A percentile compares a stretch with the other conserved stretches of the same genome.
Conservation (phyloP, 2,329 filamentous ascomycete species). For the Coniochaeta sp. region DNA sequence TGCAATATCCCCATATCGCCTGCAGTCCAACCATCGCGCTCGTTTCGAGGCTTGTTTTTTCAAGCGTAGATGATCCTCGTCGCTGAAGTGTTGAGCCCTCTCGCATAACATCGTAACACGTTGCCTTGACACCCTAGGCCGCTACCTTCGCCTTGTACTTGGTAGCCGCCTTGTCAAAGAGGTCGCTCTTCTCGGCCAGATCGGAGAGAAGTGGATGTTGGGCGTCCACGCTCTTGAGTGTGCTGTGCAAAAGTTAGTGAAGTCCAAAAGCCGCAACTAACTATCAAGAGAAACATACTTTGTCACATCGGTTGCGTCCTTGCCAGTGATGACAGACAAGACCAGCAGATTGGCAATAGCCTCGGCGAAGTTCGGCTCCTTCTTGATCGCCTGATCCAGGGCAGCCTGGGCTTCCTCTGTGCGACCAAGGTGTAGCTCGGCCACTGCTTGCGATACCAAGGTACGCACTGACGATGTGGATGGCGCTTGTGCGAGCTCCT, state of each 20-base stretch:
- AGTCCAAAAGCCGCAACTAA: not conserved
- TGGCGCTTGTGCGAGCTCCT: conserved; percentile 85
- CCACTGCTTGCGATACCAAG: conserved; percentile 81
- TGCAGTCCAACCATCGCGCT: not conserved
- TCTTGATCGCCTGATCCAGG: conserved; percentile 68
- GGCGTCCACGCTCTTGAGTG: conserved; percentile 50
- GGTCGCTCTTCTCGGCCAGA: conserved; percentile 73
- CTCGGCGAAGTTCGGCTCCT: conserved; percentile 63
- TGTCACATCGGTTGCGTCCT: conserved; percentile 55
- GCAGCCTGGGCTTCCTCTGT: conserved; percentile 84
- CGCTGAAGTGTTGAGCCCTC: not conserved
- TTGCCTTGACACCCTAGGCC: conserved; percentile 23
- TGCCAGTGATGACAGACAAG: conserved; percentile 68
- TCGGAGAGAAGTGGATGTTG: conserved; percentile 67
- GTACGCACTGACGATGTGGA: conserved; percentile 69
- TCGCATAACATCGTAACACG: not conserved
- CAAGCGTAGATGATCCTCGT: not conserved
- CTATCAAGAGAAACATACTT: conserved; percentile 40
- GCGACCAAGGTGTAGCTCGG: conserved; percentile 84
- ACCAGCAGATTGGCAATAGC: conserved; percentile 80
- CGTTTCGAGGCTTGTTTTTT: not conserved
- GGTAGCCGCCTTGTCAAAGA: conserved; percentile 77
- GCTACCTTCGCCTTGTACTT: conserved; percentile 85
- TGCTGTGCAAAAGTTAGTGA: conserved; percentile 26
- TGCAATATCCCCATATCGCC: no score